These are phyloP conservation scores for Heliamphora pulchella DNA, from an alignment of 179 eudicot species.

Conservation along the genomic window DNA sequence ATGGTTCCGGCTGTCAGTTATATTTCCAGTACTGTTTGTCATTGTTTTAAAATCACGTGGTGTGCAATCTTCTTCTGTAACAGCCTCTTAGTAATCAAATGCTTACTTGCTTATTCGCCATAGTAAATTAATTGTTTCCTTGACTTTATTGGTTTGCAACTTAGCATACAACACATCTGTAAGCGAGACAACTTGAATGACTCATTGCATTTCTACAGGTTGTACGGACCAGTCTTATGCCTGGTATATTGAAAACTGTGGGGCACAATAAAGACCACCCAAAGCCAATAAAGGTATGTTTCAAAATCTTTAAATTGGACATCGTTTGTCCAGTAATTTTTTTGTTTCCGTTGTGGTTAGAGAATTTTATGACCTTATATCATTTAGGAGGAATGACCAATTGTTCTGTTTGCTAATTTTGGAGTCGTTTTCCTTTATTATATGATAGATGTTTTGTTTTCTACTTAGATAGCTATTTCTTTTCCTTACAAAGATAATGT, in stretches of 20 bases:
- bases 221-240: slow-evolving; percentile 82
- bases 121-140: neutral
- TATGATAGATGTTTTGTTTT: neutral
- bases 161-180: neutral
- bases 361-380: neutral
- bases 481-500: too few relatives aligned
- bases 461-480: neutral
- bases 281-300: slow-evolving; percentile 80
- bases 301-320: neutral
- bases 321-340: neutral
- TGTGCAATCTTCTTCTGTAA: neutral
- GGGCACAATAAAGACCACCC: slow-evolving; percentile 93
- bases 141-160: neutral
- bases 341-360: neutral
- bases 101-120: neutral
- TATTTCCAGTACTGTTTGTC: neutral
- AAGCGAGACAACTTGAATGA: neutral
- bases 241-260: slow-evolving; percentile 75
- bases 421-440: neutral
- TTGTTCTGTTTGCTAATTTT: neutral
- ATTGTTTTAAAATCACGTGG: neutral
- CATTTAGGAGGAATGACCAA: neutral
- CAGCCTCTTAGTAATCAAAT: neutral
- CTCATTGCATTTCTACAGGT: slow-evolving; percentile 39
- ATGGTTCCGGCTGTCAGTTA: neutral